These are phyloP conservation scores for Forsythia suspensa DNA, from an alignment of 257 asterid species.

Conservation along the genomic window DNA sequence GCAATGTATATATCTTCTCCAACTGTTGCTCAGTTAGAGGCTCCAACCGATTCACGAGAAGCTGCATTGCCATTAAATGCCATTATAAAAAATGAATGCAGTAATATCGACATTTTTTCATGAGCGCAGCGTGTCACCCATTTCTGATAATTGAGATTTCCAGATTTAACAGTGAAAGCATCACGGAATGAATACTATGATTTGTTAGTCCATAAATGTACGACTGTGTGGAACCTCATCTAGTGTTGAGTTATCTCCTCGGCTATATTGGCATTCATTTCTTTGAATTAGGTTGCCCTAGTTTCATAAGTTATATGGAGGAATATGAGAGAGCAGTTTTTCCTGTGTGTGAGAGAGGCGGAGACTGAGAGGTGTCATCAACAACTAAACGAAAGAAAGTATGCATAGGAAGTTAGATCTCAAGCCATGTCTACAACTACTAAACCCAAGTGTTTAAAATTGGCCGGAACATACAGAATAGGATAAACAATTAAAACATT, in stretches of 20 bases:
- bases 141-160: not conserved
- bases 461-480: too few relatives aligned
- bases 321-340: not conserved
- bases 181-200: not conserved
- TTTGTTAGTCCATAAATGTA: not conserved
- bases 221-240: not conserved
- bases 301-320: not conserved
- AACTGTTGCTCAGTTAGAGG: slow-evolving; percentile 41
- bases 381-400: too few relatives aligned
- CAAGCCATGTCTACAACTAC: too few relatives aligned
- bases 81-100: not conserved
- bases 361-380: not conserved
- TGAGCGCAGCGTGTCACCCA: not conserved
- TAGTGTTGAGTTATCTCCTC: not conserved
- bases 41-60: slow-evolving; percentile 31
- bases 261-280: not conserved
- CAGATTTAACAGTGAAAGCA: not conserved
- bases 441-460: too few relatives aligned
- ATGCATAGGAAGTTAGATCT: too few relatives aligned
- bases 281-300: not conserved
- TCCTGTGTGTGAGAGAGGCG: not conserved
- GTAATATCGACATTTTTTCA: not conserved
- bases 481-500: too few relatives aligned
- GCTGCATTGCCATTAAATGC: slow-evolving; percentile 24
- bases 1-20: slow-evolving; percentile 32